These are phyloP conservation scores for Magnolia kwangsiensis DNA, from an alignment of 164 flowering plant genomes.

Conservation along the genomic window DNA sequence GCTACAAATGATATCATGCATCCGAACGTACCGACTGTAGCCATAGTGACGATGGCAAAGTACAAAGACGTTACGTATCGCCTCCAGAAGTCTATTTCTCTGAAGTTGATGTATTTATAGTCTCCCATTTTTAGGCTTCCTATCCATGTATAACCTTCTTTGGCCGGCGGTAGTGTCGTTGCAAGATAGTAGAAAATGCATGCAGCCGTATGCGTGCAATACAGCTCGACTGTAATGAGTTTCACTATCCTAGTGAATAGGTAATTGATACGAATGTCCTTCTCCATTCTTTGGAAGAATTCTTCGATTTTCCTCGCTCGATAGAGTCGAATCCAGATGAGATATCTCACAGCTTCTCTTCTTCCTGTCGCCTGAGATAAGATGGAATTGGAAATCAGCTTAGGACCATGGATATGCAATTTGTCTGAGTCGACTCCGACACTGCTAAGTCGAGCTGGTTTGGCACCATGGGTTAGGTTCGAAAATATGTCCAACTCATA, in stretches of 20 bases:
- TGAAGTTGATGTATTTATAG: slow-evolving; percentile 54
- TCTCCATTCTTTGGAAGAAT: slow-evolving; percentile 57
- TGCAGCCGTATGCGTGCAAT: slow-evolving; percentile 79
- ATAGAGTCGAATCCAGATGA: slow-evolving; percentile 59
- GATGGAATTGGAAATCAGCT: too few relatives aligned
- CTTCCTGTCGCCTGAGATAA: slow-evolving; percentile 44
- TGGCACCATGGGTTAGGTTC: too few relatives aligned
- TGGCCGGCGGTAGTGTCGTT: slow-evolving; percentile 53
- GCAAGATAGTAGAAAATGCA: slow-evolving; percentile 77
- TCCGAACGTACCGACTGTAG: slow-evolving; percentile 18
- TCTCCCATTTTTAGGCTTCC: slow-evolving; percentile 73
- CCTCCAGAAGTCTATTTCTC: slow-evolving; percentile 66
- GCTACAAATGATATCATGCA: background rate
- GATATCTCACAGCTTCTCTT: slow-evolving; percentile 55
- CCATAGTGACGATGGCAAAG: slow-evolving; percentile 27
- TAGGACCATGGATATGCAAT: too few relatives aligned
- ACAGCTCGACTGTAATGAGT: slow-evolving; percentile 60
- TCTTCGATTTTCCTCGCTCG: slow-evolving; percentile 45
- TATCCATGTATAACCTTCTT: slow-evolving; percentile 81
- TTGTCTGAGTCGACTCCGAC: too few relatives aligned
- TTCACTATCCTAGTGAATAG: slow-evolving; percentile 63
- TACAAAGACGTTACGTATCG: slow-evolving; percentile 41
- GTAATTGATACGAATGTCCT: slow-evolving; percentile 68
- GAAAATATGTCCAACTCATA: too few relatives aligned
- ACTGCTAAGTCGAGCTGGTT: too few relatives aligned